Conservation (phyloP, 2,329 filamentous ascomycete species). For the Zarea fungicola region DNA sequence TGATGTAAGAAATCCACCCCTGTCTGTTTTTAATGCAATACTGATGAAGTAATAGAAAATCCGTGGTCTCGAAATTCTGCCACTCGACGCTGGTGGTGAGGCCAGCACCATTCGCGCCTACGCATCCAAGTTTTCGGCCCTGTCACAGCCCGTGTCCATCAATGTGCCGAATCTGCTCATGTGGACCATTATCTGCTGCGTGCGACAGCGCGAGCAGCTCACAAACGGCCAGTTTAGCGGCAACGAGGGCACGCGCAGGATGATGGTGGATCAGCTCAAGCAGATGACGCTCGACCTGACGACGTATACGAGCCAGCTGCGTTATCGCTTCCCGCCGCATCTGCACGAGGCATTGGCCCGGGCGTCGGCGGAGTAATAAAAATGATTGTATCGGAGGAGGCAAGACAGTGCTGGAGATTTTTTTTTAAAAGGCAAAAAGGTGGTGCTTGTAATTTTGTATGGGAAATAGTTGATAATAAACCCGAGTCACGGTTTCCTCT, state of each 20-base stretch:
- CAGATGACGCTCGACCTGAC: constrained; percentile 85
- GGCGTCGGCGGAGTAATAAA: constrained; percentile 61
- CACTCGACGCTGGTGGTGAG: constrained; percentile 68
- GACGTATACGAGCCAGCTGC: constrained; percentile 87
- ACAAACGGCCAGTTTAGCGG: constrained; percentile 68
- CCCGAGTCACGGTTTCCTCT: not conserved
- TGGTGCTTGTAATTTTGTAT: constrained; percentile 3
- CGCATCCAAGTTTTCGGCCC: constrained; percentile 72
- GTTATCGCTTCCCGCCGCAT: constrained; percentile 81
- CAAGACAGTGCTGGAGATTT: too few relatives aligned
- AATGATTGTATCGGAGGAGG: too few relatives aligned
- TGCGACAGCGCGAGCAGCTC: constrained; percentile 68
- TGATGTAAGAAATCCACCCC: constrained; percentile 43
- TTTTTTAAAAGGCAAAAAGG: too few relatives aligned
- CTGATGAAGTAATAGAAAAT: constrained; percentile 64
- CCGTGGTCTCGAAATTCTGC: constrained; percentile 69
- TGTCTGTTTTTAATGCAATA: not conserved
- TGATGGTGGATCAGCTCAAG: constrained; percentile 66
- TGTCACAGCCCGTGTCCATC: constrained; percentile 76
- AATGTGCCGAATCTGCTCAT: constrained; percentile 88
- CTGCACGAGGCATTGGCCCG: constrained; percentile 84
- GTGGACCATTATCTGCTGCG: constrained; percentile 88
- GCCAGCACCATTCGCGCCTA: constrained; percentile 72
- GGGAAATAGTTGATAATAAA: constrained; percentile 1
- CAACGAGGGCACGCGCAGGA: constrained; percentile 58